Evolutionary conservation across 306 rosid genomes (phyloP).

Genomic region (Lathyrus tuberosus): DNA sequence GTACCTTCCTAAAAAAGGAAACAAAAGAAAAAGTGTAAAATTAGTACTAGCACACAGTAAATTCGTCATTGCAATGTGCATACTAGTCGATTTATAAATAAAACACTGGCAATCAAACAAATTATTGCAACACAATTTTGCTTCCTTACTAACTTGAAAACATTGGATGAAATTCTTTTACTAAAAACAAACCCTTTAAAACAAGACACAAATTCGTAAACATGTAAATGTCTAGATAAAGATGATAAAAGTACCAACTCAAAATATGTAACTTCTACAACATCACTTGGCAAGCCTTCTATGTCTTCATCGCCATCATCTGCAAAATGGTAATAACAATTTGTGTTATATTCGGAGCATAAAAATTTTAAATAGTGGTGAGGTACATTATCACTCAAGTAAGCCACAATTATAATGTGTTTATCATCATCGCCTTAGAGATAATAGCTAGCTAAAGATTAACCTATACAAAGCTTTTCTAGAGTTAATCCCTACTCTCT

Average conservation of each 20-base stretch:
- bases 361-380: conserved; percentile 24
- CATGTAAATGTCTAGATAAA: conserved; percentile 7
- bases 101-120: not conserved
- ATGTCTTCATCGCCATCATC: conserved; percentile 76
- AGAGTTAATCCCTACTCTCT: too few species aligned
- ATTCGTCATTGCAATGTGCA: conserved; percentile 3
- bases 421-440: conserved; percentile 21
- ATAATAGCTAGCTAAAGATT: conserved; percentile 25
- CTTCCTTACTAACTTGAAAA: not conserved
- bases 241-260: conserved; percentile 57
- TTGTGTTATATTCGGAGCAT: conserved; percentile 25
- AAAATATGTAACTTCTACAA: conserved; percentile 83
- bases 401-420: conserved; percentile 11
- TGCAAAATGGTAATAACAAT: conserved; percentile 50
- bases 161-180: not conserved
- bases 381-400: conserved; percentile 16
- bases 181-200: not conserved
- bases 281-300: conserved; percentile 88
- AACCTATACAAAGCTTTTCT: not conserved
- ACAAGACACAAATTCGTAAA: conserved; percentile 11
- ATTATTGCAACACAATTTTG: conserved; percentile 5
- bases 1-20: conserved; percentile 63
- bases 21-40: conserved; percentile 16
- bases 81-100: not conserved
- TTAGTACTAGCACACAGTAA: conserved; percentile 22